Percentiles rank a stretch among this genome's conserved stretches.
These are phyloP conservation scores for Raddia distichophylla DNA, from an alignment of 176 grass and related monocot genomes.

Conservation along the genomic window DNA sequence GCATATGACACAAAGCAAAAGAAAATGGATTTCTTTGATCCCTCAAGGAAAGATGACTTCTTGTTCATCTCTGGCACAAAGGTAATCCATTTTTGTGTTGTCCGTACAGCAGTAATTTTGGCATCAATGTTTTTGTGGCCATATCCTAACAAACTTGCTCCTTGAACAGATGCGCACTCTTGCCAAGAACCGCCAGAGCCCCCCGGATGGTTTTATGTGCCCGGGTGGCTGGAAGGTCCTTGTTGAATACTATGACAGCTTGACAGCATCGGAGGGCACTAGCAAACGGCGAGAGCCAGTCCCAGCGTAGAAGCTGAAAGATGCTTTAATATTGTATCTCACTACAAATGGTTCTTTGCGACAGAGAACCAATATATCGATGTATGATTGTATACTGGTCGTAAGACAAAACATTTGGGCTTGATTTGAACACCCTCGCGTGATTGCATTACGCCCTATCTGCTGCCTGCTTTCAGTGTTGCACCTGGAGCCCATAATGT, in stretches of 20 bases:
- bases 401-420: constrained; percentile 41
- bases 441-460: constrained; percentile 24
- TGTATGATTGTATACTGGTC: constrained; percentile 45
- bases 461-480: constrained; percentile 28
- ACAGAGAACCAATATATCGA: constrained; percentile 44
- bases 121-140: background rate
- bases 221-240: constrained; percentile 93
- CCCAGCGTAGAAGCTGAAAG: constrained; percentile 53
- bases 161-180: constrained; percentile 76
- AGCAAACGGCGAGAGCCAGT: constrained; percentile 68
- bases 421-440: constrained; percentile 15
- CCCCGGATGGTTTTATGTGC: constrained; percentile 98
- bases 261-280: constrained; percentile 49
- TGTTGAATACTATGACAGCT: constrained; percentile 85
- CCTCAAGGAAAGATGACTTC: constrained; percentile 90
- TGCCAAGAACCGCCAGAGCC: constrained; percentile 75
- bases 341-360: constrained; percentile 37
- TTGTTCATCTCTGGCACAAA: constrained; percentile 98
- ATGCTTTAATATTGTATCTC: background rate
- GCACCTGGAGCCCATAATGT: constrained; percentile 30
- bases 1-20: constrained; percentile 83
- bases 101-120: constrained; percentile 11
- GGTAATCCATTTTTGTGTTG: constrained; percentile 46
- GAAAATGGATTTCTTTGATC: constrained; percentile 97
- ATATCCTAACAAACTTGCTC: constrained; percentile 27